Evolutionary conservation across 2,329 filamentous ascomycete species (phyloP), one percentile per base, ranked within the genome.

Genomic region (Byssothecium circinans): DNA sequence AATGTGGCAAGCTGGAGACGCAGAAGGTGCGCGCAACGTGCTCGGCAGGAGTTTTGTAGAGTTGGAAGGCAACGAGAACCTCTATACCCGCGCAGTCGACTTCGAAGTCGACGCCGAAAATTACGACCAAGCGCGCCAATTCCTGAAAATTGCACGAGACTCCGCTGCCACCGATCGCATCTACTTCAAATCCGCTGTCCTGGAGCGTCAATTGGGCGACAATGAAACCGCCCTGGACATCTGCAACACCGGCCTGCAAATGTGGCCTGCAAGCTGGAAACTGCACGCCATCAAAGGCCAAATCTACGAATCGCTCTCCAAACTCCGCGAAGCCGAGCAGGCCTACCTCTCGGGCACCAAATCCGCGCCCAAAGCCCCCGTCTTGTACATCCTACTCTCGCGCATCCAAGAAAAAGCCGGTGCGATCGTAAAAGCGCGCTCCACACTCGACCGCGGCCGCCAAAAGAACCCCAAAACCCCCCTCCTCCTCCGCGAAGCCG

Each of bases 211-310:
- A 58, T 78, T 89, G 18, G 87, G 86, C 46, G 87, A 94, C 60
- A 78, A 79, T 20, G 89, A 96, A 38, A 84, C 85, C 1, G 91
- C 94, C 0, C 80, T 99, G 12, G 88, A 95, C 62, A 84, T 99
- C 10, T 89, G 89, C 35, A 89, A 91, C 50, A 87, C 95, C 67
- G 94, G 87, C 1, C 77, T 99, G 29, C 86, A 91, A 56, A 81
- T 89, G 8, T 99, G 95, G 75, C 92, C 94, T 1, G 82, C 85
- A 36, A 84, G 87, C 11, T 81, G 89, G 43, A 97, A 97, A 73
- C 80, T 99, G 19, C 96, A 92, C 87, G 96, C 97, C 88, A 89
- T 96, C 77, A 99, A 99, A 74, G 94, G 95, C 0, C 94, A 99
- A 68, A 94, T 97, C 53, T 99, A 99, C 77, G 88, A 96, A 65